phyloP scores from a whole-genome alignment of 2,329 filamentous ascomycete species.

The Aspergillus bombycis region DNA sequence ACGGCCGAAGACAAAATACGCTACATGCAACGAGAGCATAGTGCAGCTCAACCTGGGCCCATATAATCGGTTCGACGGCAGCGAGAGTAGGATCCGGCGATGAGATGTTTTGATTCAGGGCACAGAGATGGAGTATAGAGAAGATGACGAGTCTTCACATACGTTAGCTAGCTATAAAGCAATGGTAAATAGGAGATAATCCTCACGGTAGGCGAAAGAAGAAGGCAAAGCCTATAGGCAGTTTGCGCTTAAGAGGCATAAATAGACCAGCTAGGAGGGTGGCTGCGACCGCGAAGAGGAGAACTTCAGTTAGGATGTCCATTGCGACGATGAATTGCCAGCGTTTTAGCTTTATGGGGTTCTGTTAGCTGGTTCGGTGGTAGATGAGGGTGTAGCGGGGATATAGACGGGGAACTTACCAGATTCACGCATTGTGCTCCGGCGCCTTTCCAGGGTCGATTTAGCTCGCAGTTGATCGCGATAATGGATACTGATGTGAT shows the following conservation, averaged over 20 bases:
- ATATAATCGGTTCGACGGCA: slow-evolving; percentile 37
- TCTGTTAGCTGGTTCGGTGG: neutral
- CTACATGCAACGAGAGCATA: slow-evolving; percentile 43
- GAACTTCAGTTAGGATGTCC: slow-evolving; percentile 40
- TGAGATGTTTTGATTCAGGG: slow-evolving; percentile 31
- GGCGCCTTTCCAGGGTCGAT: slow-evolving; percentile 38
- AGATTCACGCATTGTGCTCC: slow-evolving; percentile 31
- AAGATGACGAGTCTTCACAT: slow-evolving; percentile 39
- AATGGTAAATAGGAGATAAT: neutral
- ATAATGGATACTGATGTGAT: slow-evolving; percentile 46
- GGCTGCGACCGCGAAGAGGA: slow-evolving; percentile 34
- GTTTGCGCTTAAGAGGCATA: slow-evolving; percentile 37
- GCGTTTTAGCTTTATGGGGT: slow-evolving; percentile 26
- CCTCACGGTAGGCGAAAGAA: slow-evolving; percentile 43
- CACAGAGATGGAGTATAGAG: slow-evolving; percentile 39
- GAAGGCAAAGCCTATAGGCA: slow-evolving; percentile 37
- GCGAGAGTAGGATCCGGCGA: slow-evolving; percentile 40
- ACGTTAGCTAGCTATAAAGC: slow-evolving; percentile 7
- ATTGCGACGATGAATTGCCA: slow-evolving; percentile 41
- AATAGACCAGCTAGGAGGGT: slow-evolving; percentile 35
- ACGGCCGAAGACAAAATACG: slow-evolving; percentile 40
- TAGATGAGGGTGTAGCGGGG: too few species aligned
- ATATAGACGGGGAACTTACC: slow-evolving; percentile 18
- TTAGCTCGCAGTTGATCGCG: slow-evolving; percentile 45
- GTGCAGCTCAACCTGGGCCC: slow-evolving; percentile 40